Conservation (phyloP, 2,329 filamentous ascomycete species). For the Curvularia lunata region DNA sequence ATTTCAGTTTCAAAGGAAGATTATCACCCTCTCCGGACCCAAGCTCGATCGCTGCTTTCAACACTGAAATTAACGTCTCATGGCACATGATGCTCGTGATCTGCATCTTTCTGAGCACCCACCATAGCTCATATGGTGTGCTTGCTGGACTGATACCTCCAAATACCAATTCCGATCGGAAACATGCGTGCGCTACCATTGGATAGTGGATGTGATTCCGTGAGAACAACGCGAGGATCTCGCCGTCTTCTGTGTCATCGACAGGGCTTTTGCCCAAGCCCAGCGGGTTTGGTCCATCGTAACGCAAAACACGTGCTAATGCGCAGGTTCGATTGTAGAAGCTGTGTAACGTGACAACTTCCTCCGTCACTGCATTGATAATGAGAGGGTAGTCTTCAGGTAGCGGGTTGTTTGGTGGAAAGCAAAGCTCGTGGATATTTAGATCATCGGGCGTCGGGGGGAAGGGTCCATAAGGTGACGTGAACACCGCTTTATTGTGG, state of each 20-base stretch:
- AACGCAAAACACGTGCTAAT: conserved; percentile 34
- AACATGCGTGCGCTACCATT: conserved; percentile 40
- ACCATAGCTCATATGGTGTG: conserved; percentile 43
- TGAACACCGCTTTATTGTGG: conserved; percentile 26
- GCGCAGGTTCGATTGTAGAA: conserved; percentile 36
- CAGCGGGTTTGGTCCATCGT: conserved; percentile 40
- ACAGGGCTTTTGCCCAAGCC: conserved; percentile 26
- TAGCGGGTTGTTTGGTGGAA: conserved; percentile 33
- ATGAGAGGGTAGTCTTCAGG: conserved; percentile 40
- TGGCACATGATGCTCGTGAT: conserved; percentile 38
- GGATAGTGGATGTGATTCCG: conserved; percentile 44
- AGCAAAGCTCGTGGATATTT: conserved; percentile 43
- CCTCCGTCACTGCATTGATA: conserved; percentile 36
- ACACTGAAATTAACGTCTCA: conserved; percentile 35
- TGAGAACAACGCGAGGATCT: conserved; percentile 39
- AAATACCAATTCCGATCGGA: conserved; percentile 38
- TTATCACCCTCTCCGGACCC: conserved; percentile 33
- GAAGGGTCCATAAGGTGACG: conserved; percentile 38
- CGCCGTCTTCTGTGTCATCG: conserved; percentile 35
- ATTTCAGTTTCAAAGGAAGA: conserved; percentile 26
- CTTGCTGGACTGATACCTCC: conserved; percentile 41
- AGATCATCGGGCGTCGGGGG: conserved; percentile 34
- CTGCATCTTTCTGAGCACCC: conserved; percentile 43
- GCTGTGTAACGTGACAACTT: conserved; percentile 35
- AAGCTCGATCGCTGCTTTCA: conserved; percentile 34